A percentile compares a stretch with the other conserved stretches of the same genome.
phyloP scores from a whole-genome alignment of 352 stramenopile genomes.

The Globisporangium paroecandrum region DNA sequence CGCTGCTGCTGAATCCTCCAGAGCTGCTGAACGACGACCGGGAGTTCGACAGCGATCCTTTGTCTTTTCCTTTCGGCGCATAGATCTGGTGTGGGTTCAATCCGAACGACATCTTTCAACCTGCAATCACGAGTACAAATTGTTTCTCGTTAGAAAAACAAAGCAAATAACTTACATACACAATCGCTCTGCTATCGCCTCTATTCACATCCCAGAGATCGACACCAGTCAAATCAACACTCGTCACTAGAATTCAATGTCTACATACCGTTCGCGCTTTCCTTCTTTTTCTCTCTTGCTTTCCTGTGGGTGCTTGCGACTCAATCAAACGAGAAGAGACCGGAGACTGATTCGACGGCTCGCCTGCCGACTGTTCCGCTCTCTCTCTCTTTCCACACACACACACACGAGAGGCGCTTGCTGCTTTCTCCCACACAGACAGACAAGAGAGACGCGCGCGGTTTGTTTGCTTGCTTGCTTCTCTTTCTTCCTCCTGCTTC shows the following conservation, averaged over 20 bases:
- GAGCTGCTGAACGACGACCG: conserved; percentile 8
- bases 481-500: background rate
- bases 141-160: background rate
- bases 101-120: conserved; percentile 30
- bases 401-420: background rate
- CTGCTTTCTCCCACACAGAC: background rate
- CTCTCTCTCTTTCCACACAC: background rate
- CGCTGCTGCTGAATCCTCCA: conserved; percentile 20
- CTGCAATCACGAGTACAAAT: background rate
- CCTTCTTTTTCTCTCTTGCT: background rate
- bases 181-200: background rate
- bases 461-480: background rate
- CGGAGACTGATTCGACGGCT: background rate
- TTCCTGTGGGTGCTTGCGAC: background rate
- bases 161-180: background rate
- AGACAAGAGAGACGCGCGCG: background rate
- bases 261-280: background rate
- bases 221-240: background rate
- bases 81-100: conserved; percentile 16
- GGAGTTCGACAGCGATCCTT: background rate
- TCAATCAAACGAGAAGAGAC: background rate
- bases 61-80: background rate
- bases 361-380: background rate
- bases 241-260: background rate
- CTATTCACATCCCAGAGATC: background rate